Evolutionary conservation across 2,329 filamentous ascomycete species (phyloP).

Genomic region (Hypoxylon sp.): DNA sequence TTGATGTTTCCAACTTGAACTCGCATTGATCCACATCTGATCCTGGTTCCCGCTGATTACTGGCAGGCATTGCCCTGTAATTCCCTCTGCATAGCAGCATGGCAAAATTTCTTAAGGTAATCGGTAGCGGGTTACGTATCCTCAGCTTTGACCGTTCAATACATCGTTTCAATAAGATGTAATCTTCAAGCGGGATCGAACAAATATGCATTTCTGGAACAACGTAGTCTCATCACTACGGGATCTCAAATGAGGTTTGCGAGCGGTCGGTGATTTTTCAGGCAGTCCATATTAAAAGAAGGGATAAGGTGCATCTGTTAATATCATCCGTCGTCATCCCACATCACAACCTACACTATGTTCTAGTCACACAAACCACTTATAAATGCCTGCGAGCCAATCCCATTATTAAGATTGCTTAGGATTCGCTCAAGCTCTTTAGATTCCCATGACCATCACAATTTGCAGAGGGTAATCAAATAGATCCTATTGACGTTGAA

Average conservation of each 20-base stretch:
- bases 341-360: slow-evolving; percentile 2
- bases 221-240: neutral
- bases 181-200: slow-evolving; percentile 2
- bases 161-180: slow-evolving; percentile 15
- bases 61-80: slow-evolving; percentile 37
- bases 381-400: slow-evolving; percentile 12
- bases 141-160: slow-evolving; percentile 29
- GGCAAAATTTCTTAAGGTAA: slow-evolving; percentile 8
- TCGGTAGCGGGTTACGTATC: slow-evolving; percentile 11
- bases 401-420: neutral
- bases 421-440: slow-evolving; percentile 1
- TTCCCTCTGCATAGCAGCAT: neutral
- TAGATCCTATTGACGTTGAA: slow-evolving; percentile 8
- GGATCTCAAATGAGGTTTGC: neutral
- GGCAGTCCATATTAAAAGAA: slow-evolving; percentile 2
- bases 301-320: slow-evolving; percentile 1
- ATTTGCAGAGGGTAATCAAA: slow-evolving; percentile 4
- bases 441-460: slow-evolving; percentile 1
- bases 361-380: slow-evolving; percentile 20
- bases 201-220: neutral
- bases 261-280: slow-evolving; percentile 7
- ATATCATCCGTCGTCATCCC: slow-evolving; percentile 4
- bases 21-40: slow-evolving; percentile 23
- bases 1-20: slow-evolving; percentile 7
- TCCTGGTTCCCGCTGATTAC: slow-evolving; percentile 43